These are phyloP conservation scores for Lichtheimia corymbifera DNA, from an alignment of 371 early-diverging fungal genomes.

Conservation along the genomic window DNA sequence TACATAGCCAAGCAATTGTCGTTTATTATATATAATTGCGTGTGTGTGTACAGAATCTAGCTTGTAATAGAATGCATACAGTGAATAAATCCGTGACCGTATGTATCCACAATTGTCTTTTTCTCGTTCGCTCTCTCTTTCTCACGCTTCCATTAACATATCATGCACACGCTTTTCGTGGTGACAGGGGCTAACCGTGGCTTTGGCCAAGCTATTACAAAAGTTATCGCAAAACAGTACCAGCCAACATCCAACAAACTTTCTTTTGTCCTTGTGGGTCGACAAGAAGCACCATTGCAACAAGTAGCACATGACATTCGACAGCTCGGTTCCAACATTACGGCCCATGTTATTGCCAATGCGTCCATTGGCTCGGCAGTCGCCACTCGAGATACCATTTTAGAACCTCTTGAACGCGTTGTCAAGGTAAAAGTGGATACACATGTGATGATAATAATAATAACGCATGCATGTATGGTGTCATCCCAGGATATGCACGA, in stretches of 20 bases:
- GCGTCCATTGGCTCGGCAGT: slow-evolving; percentile 6
- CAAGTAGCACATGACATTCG: slow-evolving; percentile 14
- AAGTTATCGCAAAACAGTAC: slow-evolving; percentile 16
- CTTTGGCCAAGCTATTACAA: slow-evolving; percentile 74
- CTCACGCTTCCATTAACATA: not conserved
- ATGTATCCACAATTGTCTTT: too few species aligned
- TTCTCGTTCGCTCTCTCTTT: not conserved
- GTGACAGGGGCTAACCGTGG: slow-evolving; percentile 87
- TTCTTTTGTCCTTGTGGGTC: slow-evolving; percentile 60
- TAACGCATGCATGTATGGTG: not conserved
- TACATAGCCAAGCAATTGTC: too few species aligned
- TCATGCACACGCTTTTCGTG: slow-evolving; percentile 50
- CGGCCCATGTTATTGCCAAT: slow-evolving; percentile 17
- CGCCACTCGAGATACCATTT: not conserved
- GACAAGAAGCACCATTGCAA: slow-evolving; percentile 29
- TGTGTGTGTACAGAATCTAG: too few species aligned
- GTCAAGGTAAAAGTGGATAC: slow-evolving; percentile 10
- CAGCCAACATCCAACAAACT: slow-evolving; percentile 21
- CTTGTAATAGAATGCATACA: too few species aligned
- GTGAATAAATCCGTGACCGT: too few species aligned
- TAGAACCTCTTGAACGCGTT: not conserved
- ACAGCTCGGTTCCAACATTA: slow-evolving; percentile 3
- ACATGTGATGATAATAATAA: too few species aligned
- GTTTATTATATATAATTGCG: too few species aligned
- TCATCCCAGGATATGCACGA: slow-evolving; percentile 3